Evolutionary conservation across 768 basidiomycete genomes (phyloP), one percentile per base, ranked within the genome.

Genomic region (Exsudoporus frostii): DNA sequence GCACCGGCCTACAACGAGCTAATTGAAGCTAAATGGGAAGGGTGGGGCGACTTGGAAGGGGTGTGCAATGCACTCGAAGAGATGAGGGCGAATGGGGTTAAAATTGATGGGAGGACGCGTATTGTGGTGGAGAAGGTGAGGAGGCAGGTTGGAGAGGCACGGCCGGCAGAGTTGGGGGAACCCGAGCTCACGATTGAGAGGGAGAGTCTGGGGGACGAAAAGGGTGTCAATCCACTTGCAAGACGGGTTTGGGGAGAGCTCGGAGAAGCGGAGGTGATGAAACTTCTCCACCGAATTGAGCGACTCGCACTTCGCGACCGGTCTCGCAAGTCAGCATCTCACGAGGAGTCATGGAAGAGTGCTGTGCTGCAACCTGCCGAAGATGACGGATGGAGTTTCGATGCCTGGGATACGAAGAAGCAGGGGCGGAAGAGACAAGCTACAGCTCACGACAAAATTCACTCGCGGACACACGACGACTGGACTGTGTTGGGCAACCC

Each of bases 1-100:
- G 89, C 93, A 0, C 78, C 78, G 10, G 88, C 86, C 1, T 97
- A 96, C 71, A 92, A 94, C 68, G 92, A 96, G 65, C 77, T 94
- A 19, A 81, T 98, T 25, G 76, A 82, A 62, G 92, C 89, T n/a
- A 82, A 83, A 19, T 98, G 95, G 95, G 71, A 74, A 8, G 82
- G 78, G 50, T 91, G 95, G 74, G 81, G 81, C n/a, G 92, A 96
- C 71, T 71, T 94, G 33, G 77, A 79, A 42, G 90, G 88, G 25
- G 85, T 93, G 0, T 80, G 80, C 48, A 78, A 81, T 19, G 82
- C 86, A 6, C 69, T 96, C 17, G 79, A 85, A 53, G 93, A 95
- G 67, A 95, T 97, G 92, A 69, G 73, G 22, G 76, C 83, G 36
- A 92, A 94, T 59, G 90, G 88, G 14, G 84, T 96, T 13, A 77